A percentile compares a stretch with the other conserved stretches of the same genome.
Conservation (phyloP, 768 basidiomycete genomes). For the Steccherinum ochraceum region DNA sequence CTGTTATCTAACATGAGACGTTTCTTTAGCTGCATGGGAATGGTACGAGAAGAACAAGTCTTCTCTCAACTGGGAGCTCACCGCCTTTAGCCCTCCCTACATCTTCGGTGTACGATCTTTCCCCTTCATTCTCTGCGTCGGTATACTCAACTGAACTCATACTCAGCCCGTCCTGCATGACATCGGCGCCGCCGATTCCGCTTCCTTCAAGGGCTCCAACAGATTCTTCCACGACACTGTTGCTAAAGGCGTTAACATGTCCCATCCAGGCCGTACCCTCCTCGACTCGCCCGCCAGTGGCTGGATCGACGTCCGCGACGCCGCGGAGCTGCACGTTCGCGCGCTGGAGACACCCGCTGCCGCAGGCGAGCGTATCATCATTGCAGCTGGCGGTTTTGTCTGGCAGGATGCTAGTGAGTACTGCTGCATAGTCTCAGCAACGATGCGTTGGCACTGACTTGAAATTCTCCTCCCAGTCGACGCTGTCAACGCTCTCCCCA, state of each 20-base stretch:
- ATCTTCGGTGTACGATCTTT: conserved; percentile 4
- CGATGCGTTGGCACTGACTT: too few relatives aligned
- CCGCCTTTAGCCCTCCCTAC: conserved; percentile 45
- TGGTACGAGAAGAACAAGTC: conserved; percentile 36
- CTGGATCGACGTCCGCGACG: conserved; percentile 32
- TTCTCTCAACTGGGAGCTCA: conserved; percentile 42
- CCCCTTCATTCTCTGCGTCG: too few relatives aligned
- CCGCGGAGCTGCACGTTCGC: conserved; percentile 24
- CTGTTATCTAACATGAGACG: too few relatives aligned
- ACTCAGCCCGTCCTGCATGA: not conserved
- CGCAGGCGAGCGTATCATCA: conserved; percentile 20
- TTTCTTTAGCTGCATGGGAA: conserved; percentile 46
- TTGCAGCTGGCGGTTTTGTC: not conserved
- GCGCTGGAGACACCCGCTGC: conserved; percentile 27
- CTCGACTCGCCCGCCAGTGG: not conserved
- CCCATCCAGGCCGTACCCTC: not conserved
- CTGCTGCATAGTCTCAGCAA: too few relatives aligned
- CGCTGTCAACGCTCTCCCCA: not conserved
- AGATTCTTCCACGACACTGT: not conserved
- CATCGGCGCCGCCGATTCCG: not conserved
- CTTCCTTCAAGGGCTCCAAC: not conserved
- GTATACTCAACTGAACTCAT: too few relatives aligned
- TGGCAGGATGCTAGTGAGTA: not conserved
- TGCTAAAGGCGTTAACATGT: not conserved
- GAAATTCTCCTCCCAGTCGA: not conserved